Evolutionary conservation across 2,329 filamentous ascomycete species (phyloP).

Genomic region (Meredithiella fracta): DNA sequence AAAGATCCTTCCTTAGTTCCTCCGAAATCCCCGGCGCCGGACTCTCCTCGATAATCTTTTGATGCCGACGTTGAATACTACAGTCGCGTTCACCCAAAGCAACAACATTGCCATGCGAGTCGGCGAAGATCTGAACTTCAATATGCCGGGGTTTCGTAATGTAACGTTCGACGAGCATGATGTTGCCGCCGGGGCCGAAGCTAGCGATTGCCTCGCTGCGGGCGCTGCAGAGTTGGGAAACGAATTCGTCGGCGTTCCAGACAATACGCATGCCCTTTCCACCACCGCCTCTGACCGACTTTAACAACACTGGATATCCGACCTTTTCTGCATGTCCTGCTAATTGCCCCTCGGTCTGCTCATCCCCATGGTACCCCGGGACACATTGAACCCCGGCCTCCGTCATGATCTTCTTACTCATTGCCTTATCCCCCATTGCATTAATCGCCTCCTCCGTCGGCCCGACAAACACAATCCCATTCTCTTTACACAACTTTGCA

Average conservation of each 20-base stretch:
- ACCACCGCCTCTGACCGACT: slow-evolving; percentile 66
- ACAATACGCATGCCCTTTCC: slow-evolving; percentile 78
- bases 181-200: slow-evolving; percentile 64
- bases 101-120: slow-evolving; percentile 60
- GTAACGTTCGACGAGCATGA: slow-evolving; percentile 73
- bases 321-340: slow-evolving; percentile 55
- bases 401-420: slow-evolving; percentile 93
- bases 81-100: slow-evolving; percentile 81
- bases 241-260: slow-evolving; percentile 49
- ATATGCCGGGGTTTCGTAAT: slow-evolving; percentile 68
- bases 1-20: slow-evolving; percentile 41
- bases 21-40: slow-evolving; percentile 55
- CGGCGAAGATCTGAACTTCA: slow-evolving; percentile 82
- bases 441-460: slow-evolving; percentile 67
- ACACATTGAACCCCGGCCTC: slow-evolving; percentile 91
- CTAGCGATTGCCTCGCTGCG: slow-evolving; percentile 60
- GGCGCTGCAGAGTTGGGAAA: slow-evolving; percentile 52
- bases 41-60: slow-evolving; percentile 83
- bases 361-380: slow-evolving; percentile 79
- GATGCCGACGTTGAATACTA: slow-evolving; percentile 70
- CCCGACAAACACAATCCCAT: slow-evolving; percentile 86
- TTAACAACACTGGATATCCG: slow-evolving; percentile 55
- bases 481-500: slow-evolving; percentile 71
- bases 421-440: slow-evolving; percentile 87
- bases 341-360: slow-evolving; percentile 51